These are phyloP conservation scores for Plantago elongata DNA, from an alignment of 257 asterid species.

Conservation along the genomic window DNA sequence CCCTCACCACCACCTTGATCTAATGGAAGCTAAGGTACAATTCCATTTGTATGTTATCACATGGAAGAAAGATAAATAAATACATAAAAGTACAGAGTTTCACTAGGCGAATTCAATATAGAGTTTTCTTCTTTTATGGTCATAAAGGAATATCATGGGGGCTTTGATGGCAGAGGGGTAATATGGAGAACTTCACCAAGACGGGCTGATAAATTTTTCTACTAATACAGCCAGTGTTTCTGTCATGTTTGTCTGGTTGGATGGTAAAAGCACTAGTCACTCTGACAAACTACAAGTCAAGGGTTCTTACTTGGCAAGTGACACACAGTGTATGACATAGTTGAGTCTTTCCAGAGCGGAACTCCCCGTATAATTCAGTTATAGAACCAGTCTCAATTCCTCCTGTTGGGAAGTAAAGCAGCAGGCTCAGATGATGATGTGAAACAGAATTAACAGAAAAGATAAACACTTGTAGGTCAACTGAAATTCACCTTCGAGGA, in stretches of 20 bases:
- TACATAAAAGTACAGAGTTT: neutral
- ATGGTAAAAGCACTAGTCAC: neutral
- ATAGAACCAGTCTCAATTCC: constrained; percentile 95
- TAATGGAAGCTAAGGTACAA: constrained; percentile 65
- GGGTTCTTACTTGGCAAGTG: constrained; percentile 73
- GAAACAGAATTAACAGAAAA: neutral
- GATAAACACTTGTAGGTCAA: neutral
- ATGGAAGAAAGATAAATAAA: neutral
- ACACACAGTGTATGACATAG: constrained; percentile 93
- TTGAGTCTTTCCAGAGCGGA: constrained; percentile 96
- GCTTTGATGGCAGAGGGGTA: neutral
- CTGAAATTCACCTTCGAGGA: constrained; percentile 64
- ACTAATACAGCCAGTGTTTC: no score
- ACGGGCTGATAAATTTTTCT: no score
- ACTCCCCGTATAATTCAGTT: constrained; percentile 89
- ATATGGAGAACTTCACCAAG: no score
- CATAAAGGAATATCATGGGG: neutral
- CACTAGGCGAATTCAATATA: neutral
- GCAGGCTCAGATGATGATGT: neutral
- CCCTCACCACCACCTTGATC: constrained; percentile 99
- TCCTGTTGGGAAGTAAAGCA: constrained; percentile 40
- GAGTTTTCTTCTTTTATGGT: no score
- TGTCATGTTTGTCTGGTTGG: no score
- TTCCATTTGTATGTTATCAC: neutral
- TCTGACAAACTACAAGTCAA: neutral